These are phyloP conservation scores for Leptographium radiaticola DNA, from an alignment of 2,329 filamentous ascomycete genomes.

Conservation along the genomic window DNA sequence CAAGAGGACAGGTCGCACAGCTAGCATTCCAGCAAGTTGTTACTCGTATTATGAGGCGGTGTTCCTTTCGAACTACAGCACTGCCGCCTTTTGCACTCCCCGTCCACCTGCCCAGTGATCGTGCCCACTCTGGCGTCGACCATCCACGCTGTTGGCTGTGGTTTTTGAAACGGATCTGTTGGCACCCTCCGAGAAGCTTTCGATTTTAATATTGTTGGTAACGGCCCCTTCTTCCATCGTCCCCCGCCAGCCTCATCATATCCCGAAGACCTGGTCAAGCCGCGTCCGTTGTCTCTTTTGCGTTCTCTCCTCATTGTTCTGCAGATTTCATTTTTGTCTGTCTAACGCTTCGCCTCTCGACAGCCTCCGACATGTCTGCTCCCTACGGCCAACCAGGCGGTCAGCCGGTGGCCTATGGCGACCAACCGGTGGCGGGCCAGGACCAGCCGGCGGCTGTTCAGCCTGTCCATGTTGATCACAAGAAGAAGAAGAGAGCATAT, in stretches of 20 bases:
- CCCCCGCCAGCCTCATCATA: neutral
- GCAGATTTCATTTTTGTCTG: constrained; percentile 6
- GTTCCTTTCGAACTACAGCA: neutral
- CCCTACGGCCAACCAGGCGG: constrained; percentile 28
- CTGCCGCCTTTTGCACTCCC: neutral
- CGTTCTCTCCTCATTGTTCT: too few species aligned
- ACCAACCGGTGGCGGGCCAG: constrained; percentile 21
- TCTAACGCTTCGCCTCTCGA: neutral
- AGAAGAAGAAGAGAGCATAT: constrained; percentile 90
- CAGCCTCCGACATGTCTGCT: constrained; percentile 34
- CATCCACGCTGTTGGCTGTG: neutral
- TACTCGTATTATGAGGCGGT: constrained; percentile 7
- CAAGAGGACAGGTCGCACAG: constrained; percentile 10
- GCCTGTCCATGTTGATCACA: constrained; percentile 27
- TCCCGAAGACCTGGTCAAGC: neutral
- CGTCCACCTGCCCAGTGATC: neutral
- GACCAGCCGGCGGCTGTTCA: constrained; percentile 20
- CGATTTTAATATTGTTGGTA: neutral
- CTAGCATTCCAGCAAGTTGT: neutral
- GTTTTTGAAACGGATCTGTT: neutral
- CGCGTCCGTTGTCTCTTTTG: neutral
- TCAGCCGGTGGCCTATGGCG: constrained; percentile 27
- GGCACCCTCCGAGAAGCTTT: neutral
- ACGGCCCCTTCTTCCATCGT: neutral
- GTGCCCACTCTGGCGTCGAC: neutral